Conservation (phyloP, 257 asterid species). For the Gentiana straminea region DNA sequence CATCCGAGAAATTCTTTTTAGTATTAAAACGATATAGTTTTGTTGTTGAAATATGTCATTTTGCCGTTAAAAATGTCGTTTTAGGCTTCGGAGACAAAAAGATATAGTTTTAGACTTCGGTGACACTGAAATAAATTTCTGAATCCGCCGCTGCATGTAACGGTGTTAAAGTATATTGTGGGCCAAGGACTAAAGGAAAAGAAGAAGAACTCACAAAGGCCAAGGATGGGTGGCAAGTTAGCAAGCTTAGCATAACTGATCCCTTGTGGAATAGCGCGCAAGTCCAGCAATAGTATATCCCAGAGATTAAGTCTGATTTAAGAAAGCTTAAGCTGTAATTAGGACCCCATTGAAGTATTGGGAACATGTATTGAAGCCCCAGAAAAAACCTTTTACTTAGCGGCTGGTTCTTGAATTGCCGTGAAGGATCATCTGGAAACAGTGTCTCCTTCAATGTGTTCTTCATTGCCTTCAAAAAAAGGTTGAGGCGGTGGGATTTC, state of each 20-base stretch:
- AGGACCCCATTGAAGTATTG: conserved; percentile 85
- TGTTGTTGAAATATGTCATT: too few species aligned
- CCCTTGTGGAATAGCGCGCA: conserved; percentile 80
- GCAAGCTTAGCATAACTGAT: conserved; percentile 32
- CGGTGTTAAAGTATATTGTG: too few species aligned
- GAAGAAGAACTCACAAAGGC: conserved; percentile 52
- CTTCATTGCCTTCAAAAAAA: conserved; percentile 37
- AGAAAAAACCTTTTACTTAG: conserved; percentile 28
- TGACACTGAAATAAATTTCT: too few species aligned
- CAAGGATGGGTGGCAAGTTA: conserved; percentile 73
- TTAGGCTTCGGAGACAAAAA: too few species aligned
- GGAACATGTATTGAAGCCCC: conserved; percentile 67
- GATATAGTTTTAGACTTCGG: too few species aligned
- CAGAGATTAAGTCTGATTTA: conserved; percentile 67
- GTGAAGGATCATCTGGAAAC: conserved; percentile 86
- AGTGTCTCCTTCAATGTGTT: conserved; percentile 64
- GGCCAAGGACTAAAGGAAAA: neutral
- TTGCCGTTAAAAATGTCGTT: too few species aligned
- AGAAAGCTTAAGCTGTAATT: conserved; percentile 46
- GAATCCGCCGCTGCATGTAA: too few species aligned
- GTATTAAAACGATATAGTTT: too few species aligned
- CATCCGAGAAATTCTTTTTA: too few species aligned
- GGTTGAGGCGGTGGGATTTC: conserved; percentile 66
- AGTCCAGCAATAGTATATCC: conserved; percentile 91
- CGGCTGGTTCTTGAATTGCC: conserved; percentile 83